Conservation (phyloP, 495 filamentous ascomycete genomes). For the Trichoderma parareesei region DNA sequence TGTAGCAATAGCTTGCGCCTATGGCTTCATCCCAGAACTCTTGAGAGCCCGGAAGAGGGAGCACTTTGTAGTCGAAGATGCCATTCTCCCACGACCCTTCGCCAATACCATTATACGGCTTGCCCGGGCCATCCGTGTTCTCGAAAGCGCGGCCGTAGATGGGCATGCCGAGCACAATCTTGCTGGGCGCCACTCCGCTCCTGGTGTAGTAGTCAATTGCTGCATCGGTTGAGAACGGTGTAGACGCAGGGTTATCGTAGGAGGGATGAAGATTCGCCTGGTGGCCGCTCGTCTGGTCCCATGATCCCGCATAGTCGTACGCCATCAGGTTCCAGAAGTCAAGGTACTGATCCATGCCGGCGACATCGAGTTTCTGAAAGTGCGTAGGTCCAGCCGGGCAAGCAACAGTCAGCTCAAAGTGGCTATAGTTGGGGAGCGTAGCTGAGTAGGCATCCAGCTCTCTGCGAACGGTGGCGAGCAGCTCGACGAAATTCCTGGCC, state of each 20-base stretch:
- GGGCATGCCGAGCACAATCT: constrained; percentile 87
- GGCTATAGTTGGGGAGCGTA: constrained; percentile 37
- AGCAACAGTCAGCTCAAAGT: constrained; percentile 80
- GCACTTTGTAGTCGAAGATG: constrained; percentile 77
- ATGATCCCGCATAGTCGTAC: constrained; percentile 72
- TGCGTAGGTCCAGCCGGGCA: constrained; percentile 57
- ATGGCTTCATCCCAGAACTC: constrained; percentile 45
- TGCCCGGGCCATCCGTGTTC: constrained; percentile 65
- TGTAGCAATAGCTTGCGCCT: constrained; percentile 66
- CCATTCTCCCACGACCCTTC: constrained; percentile 80
- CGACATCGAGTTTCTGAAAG: constrained; percentile 64
- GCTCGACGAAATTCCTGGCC: constrained; percentile 65
- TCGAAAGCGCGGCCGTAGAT: constrained; percentile 84
- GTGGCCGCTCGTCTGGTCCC: constrained; percentile 67
- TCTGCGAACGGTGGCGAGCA: constrained; percentile 57
- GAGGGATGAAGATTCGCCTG: constrained; percentile 70
- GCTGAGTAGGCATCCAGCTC: constrained; percentile 53
- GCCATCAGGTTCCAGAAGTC: constrained; percentile 97
- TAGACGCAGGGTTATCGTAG: constrained; percentile 45
- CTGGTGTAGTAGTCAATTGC: constrained; percentile 62
- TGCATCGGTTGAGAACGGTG: constrained; percentile 61
- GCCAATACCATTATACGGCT: constrained; percentile 60
- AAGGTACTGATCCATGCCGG: constrained; percentile 67
- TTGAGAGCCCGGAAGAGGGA: constrained; percentile 44
- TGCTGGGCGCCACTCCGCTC: constrained; percentile 51